Evolutionary conservation across 768 basidiomycete species (phyloP), one percentile per base, ranked within the genome.

Genomic region (Pisolithus orientalis): DNA sequence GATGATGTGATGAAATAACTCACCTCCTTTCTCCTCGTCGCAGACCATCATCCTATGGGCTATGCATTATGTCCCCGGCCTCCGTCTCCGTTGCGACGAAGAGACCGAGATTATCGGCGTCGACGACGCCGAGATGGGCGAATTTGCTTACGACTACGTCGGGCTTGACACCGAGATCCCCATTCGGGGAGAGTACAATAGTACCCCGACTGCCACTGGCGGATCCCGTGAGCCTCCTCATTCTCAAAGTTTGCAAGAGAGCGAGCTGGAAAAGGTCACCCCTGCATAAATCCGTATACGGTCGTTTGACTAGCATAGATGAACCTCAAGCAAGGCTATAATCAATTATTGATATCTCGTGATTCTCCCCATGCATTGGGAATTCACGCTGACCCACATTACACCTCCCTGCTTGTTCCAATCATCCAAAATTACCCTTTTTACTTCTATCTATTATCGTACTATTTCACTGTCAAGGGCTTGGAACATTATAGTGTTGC

Each of bases 71-170:
- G 84, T 91, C 61, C 92, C 92, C 6, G 87, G 85, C 49, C 75
- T 90, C 50, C 75, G 83, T 39, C 77, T 97, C 57, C 85, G 90
- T 50, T 75, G 75, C 29, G 65, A 69, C 11, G 83, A 84, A 56
- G 82, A 84, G 56, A 75, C 75, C 7, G 87, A 90, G 70, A 80
- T 85, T 39, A 72, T 95, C 44, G 94, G 94, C 52, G 83, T 95
- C 59, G 94, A 97, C 69, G 88, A 92, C 61, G 77, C 83, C 1
- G 87, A 94, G 72, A 84, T 92, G 79, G 93, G 91, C 57, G 92
- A 94, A 71, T 92, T 83, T 56, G 85, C 88, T 2, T 91, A 90
- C 60, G 89, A 93, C 68, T 93, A 90, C 56, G 89, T 92, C 31
- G 87, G 84, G 10, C 65, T 90, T 47, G 88, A 90, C 39, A 63